Percentiles rank a stretch among this genome's conserved stretches.
Conservation (phyloP, 1,139 yeast species). For the Debaryomyces subglobosus region DNA sequence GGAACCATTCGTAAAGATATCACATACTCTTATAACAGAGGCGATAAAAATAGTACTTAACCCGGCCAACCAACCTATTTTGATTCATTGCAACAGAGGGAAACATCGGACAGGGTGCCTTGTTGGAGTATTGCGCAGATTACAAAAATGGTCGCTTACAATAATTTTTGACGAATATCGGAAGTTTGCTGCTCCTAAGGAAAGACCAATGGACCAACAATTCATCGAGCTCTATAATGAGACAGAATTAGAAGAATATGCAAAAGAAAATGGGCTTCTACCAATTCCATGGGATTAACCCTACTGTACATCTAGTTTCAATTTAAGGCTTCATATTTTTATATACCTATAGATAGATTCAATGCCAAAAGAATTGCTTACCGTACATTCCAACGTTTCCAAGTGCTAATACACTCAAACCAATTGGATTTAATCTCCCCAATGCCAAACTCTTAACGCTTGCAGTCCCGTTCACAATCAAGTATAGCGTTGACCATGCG, state of each 20-base stretch:
- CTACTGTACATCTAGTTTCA: not conserved
- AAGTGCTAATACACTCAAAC: conserved; percentile 59
- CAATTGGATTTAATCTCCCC: conserved; percentile 60
- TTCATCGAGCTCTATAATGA: conserved; percentile 88
- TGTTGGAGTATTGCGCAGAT: conserved; percentile 84
- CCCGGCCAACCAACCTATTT: conserved; percentile 85
- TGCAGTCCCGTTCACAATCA: conserved; percentile 72
- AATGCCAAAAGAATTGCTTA: conserved; percentile 59
- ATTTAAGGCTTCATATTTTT: not conserved
- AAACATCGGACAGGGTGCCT: conserved; percentile 96
- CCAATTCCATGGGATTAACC: conserved; percentile 66
- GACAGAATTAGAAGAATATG: conserved; percentile 55
- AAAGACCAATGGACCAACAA: conserved; percentile 92
- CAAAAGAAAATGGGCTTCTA: conserved; percentile 56
- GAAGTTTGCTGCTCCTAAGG: conserved; percentile 92
- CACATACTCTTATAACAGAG: conserved; percentile 73
- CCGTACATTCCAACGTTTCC: conserved; percentile 73
- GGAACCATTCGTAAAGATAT: conserved; percentile 88
- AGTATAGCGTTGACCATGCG: conserved; percentile 84
- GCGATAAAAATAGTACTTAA: conserved; percentile 81
- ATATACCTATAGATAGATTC: conserved; percentile 9
- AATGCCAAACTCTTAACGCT: conserved; percentile 47
- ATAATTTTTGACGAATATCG: conserved; percentile 95
- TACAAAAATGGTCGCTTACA: conserved; percentile 90
- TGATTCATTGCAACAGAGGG: conserved; percentile 94